phyloP scores from a whole-genome alignment of 345 rosid species.

The Rhodamnia rubescens region DNA sequence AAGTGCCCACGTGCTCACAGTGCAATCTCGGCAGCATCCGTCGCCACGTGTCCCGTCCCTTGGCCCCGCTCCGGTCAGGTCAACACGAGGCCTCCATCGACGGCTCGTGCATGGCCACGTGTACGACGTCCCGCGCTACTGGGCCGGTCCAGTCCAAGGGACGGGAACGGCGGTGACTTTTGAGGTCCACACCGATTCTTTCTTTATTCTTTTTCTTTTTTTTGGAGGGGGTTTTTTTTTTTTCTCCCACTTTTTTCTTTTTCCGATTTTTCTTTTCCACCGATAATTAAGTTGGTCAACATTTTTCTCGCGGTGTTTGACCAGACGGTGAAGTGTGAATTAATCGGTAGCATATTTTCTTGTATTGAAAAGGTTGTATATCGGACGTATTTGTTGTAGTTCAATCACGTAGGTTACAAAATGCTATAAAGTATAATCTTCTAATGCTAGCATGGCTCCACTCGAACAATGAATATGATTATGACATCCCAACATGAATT shows the following conservation, averaged over 20 bases:
- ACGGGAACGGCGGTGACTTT: neutral
- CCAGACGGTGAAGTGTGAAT: neutral
- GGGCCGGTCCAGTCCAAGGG: neutral
- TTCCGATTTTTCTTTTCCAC: neutral
- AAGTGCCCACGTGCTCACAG: neutral
- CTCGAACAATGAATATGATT: neutral
- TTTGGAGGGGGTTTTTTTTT: neutral
- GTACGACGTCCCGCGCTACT: neutral
- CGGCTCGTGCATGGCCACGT: neutral
- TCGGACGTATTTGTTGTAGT: neutral
- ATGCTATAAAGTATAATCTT: neutral
- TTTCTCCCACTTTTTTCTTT: too few species aligned
- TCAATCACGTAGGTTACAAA: neutral
- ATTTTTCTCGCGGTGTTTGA: neutral
- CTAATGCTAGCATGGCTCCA: neutral
- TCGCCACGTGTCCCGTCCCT: neutral
- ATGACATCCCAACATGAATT: neutral
- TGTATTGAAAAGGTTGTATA: too few species aligned
- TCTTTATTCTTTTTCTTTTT: neutral
- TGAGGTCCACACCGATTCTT: neutral
- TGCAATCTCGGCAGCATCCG: neutral
- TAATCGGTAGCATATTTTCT: neutral
- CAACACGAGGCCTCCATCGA: neutral
- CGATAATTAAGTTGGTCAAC: neutral
- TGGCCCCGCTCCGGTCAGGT: neutral